Percentiles rank a stretch among this genome's conserved stretches.
Conservation (phyloP, 1,139 yeast species). For the Pneumocystis murina region DNA sequence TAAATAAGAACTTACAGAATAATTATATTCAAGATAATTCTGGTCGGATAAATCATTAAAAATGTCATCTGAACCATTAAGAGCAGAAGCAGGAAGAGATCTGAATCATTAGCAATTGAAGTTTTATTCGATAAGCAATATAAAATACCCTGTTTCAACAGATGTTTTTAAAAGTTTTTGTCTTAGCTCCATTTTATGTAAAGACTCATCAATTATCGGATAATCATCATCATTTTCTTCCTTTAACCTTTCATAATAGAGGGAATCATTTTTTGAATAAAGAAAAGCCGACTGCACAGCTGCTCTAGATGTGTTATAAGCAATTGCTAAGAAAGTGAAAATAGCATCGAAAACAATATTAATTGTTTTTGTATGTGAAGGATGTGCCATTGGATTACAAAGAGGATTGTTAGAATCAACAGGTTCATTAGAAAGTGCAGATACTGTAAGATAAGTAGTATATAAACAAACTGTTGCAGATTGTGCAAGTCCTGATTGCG, state of each 20-base stretch:
- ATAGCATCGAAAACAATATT: constrained; percentile 81
- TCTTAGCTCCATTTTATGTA: constrained; percentile 57
- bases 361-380: constrained; percentile 78
- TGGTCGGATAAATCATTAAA: constrained; percentile 20
- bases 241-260: constrained; percentile 13
- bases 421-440: constrained; percentile 94
- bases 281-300: constrained; percentile 41
- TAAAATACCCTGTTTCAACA: constrained; percentile 57
- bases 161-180: constrained; percentile 84
- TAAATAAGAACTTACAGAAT: neutral
- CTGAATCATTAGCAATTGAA: neutral
- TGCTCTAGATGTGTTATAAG: constrained; percentile 93
- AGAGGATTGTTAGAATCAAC: constrained; percentile 46
- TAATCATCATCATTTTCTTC: constrained; percentile 21
- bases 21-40: constrained; percentile 13
- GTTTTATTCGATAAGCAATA: neutral
- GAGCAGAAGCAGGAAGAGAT: constrained; percentile 81
- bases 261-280: neutral
- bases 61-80: constrained; percentile 35
- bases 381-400: constrained; percentile 79
- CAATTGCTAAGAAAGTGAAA: constrained; percentile 87
- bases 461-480: constrained; percentile 90
- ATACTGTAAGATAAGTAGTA: constrained; percentile 79
- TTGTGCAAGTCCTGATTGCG: constrained; percentile 93
- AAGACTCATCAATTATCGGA: constrained; percentile 38